phyloP scores from a whole-genome alignment of 192 early-diverging fungal species.

The Chytriomyces hyalinus region DNA sequence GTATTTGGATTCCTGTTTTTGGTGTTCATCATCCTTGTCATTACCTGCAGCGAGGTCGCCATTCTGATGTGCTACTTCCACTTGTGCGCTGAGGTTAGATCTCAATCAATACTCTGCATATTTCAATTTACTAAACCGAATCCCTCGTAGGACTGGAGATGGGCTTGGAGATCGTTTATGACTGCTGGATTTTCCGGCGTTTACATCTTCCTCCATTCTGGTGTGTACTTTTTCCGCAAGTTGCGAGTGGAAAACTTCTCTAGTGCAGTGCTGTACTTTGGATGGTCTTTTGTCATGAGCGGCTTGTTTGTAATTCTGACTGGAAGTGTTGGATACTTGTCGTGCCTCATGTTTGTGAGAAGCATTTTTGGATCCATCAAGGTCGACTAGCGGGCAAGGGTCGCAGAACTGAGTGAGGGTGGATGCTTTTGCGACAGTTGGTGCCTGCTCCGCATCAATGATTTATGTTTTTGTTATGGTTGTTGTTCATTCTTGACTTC shows the following conservation, averaged over 20 bases:
- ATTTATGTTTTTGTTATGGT: not conserved
- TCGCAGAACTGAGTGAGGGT: too few species aligned
- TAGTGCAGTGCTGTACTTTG: conserved; percentile 75
- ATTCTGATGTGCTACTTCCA: conserved; percentile 66
- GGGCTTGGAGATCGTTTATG: conserved; percentile 89
- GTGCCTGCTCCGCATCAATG: not conserved
- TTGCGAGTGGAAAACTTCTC: conserved; percentile 69
- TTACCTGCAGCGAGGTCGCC: conserved; percentile 58
- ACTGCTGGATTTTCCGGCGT: conserved; percentile 71
- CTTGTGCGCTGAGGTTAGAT: conserved; percentile 55
- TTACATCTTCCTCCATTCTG: conserved; percentile 80
- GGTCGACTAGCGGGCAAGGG: conserved; percentile 54
- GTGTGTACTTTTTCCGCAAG: conserved; percentile 51
- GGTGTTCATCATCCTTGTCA: conserved; percentile 58
- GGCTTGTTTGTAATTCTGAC: conserved; percentile 70
- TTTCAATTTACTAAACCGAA: not conserved
- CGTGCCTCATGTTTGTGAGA: conserved; percentile 66
- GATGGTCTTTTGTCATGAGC: conserved; percentile 67
- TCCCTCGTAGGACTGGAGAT: conserved; percentile 68
- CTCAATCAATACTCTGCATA: conserved; percentile 2
- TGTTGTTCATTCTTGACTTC: too few species aligned
- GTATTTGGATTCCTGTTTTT: conserved; percentile 64
- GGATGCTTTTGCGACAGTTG: too few species aligned
- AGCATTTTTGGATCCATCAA: conserved; percentile 79
- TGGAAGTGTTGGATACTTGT: conserved; percentile 74